Conservation (phyloP, 257 asterid species). For the Datura wrightii region DNA sequence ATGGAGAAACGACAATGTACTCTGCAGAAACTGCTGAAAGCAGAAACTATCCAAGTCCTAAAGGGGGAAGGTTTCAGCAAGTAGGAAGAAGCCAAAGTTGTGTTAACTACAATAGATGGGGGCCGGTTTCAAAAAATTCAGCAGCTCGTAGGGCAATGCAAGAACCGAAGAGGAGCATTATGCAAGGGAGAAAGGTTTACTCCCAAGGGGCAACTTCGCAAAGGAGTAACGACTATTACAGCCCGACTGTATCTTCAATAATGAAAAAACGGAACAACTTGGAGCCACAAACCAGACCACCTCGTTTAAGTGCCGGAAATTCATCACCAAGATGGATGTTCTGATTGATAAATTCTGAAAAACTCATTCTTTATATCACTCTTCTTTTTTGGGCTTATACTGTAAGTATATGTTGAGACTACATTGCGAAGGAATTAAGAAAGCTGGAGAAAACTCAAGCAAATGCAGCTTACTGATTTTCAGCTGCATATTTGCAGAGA, state of each 20-base stretch:
- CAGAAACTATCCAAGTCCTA: conserved; percentile 78
- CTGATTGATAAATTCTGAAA: conserved; percentile 32
- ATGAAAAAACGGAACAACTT: conserved; percentile 82
- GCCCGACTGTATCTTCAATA: conserved; percentile 93
- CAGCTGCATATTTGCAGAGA: no score
- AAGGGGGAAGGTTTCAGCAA: conserved; percentile 59
- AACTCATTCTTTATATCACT: background rate
- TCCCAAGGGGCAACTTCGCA: conserved; percentile 88
- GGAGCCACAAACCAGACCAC: conserved; percentile 61
- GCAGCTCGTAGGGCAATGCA: conserved; percentile 62
- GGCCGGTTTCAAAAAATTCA: conserved; percentile 58
- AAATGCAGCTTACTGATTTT: background rate
- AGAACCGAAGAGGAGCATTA: conserved; percentile 71
- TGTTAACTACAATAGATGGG: conserved; percentile 82
- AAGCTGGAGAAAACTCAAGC: background rate
- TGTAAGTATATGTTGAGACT: background rate
- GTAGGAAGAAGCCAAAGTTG: conserved; percentile 98
- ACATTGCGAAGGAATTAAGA: background rate
- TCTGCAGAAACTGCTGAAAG: conserved; percentile 99
- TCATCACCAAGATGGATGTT: conserved; percentile 94
- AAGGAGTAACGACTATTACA: conserved; percentile 81
- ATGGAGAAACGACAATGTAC: conserved; percentile 97
- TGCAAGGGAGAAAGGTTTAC: conserved; percentile 73
- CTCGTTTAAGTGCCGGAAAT: conserved; percentile 61
- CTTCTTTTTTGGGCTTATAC: background rate